Base-by-base conservation (phyloP, 2,329 filamentous ascomycete species). In the Basipetospora sp. region DNA sequence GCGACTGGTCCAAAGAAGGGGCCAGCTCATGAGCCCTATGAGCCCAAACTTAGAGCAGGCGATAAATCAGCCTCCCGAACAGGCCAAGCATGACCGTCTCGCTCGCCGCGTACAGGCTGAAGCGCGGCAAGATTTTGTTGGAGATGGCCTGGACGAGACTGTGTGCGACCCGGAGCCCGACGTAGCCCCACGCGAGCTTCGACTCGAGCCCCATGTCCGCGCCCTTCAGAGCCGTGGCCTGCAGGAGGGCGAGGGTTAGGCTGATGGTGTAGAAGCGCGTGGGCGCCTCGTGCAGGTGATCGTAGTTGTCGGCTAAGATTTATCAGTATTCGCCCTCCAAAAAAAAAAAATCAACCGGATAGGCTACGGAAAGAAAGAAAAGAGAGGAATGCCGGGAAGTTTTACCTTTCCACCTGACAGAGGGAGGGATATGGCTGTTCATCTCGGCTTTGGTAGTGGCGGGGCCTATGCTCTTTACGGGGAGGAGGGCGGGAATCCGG, bases 241-340 rank as follows among this genome's bases (percentile, higher is more conserved):
- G 14, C 14, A 47, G 42, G 5, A 56, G 32, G 2, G 56, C 55
- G 26, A 64, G 43, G 2, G 52, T 50, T 5, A 64, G 47, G 9
- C 48, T 45, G 15, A 57, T 43, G 14, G 58, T 59, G 47, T 63
- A 64, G 50, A 65, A 65, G 30, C 57, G 54, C 2, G 57, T 60
- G 13, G 61, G 61, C 44, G 63, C 59, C 48, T 64, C 59, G 40
- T 56, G 47, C 34, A 64, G 48, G 40, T 64, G 53, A 45, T 60
- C 59, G 48, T 52, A 64, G 44, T 64, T 64, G 43, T 63, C 59
- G 9, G 54, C 55, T 36, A n/a, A 2, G 13, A 16, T 3, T 9
- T 13, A 35, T 11, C 27, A n/a, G 27, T 8, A 27, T 27, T 11
- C 27, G 27, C 27, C 8, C 8, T 27, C 8, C 8, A 27, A 13